phyloP scores from a whole-genome alignment of 805 yeast species.

The Middelhovenomyces tepae region DNA sequence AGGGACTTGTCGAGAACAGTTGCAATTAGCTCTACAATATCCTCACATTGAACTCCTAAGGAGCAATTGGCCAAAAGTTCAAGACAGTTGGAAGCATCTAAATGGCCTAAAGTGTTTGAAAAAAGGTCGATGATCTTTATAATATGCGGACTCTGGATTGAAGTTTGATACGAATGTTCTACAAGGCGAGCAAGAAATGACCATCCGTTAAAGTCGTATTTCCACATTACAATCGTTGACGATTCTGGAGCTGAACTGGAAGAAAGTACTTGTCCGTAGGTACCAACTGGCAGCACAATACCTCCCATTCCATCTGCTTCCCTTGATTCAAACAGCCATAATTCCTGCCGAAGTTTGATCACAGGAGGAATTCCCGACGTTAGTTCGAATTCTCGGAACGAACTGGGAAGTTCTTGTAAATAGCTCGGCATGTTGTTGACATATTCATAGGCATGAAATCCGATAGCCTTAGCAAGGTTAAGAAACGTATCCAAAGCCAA shows the following conservation, averaged over 20 bases:
- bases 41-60: slow-evolving; percentile 42
- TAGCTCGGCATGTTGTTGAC: slow-evolving; percentile 52
- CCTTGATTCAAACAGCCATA: slow-evolving; percentile 50
- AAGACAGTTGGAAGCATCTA: slow-evolving; percentile 34
- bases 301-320: slow-evolving; percentile 39
- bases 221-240: slow-evolving; percentile 48
- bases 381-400: slow-evolving; percentile 35
- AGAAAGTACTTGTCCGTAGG: slow-evolving; percentile 65
- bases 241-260: slow-evolving; percentile 27
- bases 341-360: slow-evolving; percentile 39
- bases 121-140: slow-evolving; percentile 35
- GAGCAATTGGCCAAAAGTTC: slow-evolving; percentile 34
- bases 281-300: slow-evolving; percentile 42
- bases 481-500: slow-evolving; percentile 50
- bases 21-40: slow-evolving; percentile 53
- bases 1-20: slow-evolving; percentile 61
- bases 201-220: slow-evolving; percentile 79
- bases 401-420: slow-evolving; percentile 38
- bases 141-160: slow-evolving; percentile 23
- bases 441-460: slow-evolving; percentile 59
- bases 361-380: slow-evolving; percentile 42
- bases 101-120: slow-evolving; percentile 36
- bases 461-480: slow-evolving; percentile 45
- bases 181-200: slow-evolving; percentile 69
- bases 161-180: slow-evolving; percentile 42